phyloP scores from a whole-genome alignment of 306 rosid species.

The Citrullus colocynthis region DNA sequence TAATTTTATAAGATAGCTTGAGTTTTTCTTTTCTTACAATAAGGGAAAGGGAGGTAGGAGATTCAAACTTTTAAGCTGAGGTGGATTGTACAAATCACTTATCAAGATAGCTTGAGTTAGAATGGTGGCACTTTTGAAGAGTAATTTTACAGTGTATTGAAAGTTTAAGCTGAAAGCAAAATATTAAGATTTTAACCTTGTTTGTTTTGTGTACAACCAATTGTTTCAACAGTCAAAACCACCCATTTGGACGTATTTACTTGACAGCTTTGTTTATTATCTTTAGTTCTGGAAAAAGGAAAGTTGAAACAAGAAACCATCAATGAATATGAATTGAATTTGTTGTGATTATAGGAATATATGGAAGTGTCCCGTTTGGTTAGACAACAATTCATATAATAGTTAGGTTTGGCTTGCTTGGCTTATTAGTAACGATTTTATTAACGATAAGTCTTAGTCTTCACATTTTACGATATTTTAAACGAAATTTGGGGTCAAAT shows the following conservation, averaged over 20 bases:
- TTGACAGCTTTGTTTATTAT: background rate
- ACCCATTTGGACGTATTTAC: background rate
- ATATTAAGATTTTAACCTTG: background rate
- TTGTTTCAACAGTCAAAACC: background rate
- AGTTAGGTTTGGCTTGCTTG: background rate
- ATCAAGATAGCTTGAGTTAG: too few relatives aligned
- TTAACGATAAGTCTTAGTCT: background rate
- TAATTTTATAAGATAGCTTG: background rate
- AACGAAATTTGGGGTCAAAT: background rate
- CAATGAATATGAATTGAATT: background rate
- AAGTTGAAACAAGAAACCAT: background rate
- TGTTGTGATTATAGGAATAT: background rate
- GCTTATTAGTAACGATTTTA: background rate
- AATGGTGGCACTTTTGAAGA: background rate
- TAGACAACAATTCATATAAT: background rate
- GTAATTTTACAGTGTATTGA: background rate
- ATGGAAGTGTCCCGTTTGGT: background rate
- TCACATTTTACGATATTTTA: background rate
- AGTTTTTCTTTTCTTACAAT: background rate
- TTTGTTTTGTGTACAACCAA: background rate
- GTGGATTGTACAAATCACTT: too few relatives aligned
- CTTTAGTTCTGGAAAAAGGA: background rate
- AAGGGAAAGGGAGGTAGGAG: too few relatives aligned
- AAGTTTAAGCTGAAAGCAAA: background rate
- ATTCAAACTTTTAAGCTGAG: too few relatives aligned